Evolutionary conservation across 345 rosid genomes (phyloP).

Genomic region (Hypericum perforatum): DNA sequence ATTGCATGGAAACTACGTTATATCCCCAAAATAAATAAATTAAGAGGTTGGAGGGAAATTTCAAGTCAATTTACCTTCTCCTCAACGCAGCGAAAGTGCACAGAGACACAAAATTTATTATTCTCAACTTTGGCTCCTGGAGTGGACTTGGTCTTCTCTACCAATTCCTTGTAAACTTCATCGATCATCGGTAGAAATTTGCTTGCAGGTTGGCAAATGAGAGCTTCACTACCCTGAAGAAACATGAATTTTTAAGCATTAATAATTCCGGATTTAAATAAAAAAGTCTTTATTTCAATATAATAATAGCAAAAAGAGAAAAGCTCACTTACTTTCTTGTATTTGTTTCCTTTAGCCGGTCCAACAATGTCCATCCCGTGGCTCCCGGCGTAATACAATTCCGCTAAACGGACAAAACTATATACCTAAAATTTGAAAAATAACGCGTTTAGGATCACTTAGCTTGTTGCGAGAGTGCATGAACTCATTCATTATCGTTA

Average conservation of each 20-base stretch:
- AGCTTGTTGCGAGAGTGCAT: not conserved
- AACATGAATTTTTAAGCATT: not conserved
- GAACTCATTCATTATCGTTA: not conserved
- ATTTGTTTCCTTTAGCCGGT: not conserved
- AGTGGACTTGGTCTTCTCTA: not conserved
- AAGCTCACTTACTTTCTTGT: not conserved
- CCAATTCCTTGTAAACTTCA: slow-evolving; percentile 2
- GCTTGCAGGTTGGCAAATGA: not conserved
- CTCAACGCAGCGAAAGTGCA: slow-evolving; percentile 6
- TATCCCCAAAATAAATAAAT: too few species aligned
- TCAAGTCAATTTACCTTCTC: not conserved
- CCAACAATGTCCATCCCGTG: slow-evolving; percentile 4
- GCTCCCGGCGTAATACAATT: not conserved
- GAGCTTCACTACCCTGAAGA: not conserved
- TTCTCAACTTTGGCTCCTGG: slow-evolving; percentile 1
- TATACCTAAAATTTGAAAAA: not conserved
- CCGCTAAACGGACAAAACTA: not conserved
- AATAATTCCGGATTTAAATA: not conserved
- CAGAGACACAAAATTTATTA: not conserved
- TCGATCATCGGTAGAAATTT: not conserved
- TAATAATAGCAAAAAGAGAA: not conserved
- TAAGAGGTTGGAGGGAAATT: not conserved
- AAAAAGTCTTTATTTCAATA: not conserved
- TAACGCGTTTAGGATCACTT: not conserved
- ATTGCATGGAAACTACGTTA: too few species aligned